Evolutionary conservation across 2,329 filamentous ascomycete genomes (phyloP), one percentile per base, ranked within the genome.

Genomic region (Calonectria multiphialidica): DNA sequence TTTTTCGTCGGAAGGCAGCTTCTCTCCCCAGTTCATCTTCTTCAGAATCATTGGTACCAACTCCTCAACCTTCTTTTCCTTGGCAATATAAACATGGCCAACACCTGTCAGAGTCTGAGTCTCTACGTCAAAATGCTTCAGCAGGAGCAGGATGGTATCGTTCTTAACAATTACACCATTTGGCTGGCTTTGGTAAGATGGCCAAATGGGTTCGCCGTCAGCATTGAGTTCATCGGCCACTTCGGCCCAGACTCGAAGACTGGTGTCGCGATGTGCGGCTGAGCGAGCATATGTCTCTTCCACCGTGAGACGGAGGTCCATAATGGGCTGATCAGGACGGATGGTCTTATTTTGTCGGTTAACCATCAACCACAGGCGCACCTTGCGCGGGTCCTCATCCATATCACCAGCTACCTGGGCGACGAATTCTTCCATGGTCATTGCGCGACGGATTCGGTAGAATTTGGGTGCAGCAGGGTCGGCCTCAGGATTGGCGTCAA

Each of bases 301-400:
- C 16, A 97, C 87, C 0, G 92, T 96, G 82, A 95, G 93, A 6
- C 93, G 89, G 2, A 91, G 85, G 80, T 98, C 95, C 81, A 91
- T 90, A 61, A 99, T 92, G 0, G 95, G 94, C 71, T 95, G 93
- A 81, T 99, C 97, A 0, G 97, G 97, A 21, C 97, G 92, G 44
- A 95, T 93, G 0, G 97, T 99, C 84, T 98, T 98, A 82, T 99
- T 99, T 83, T 99, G 97, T 13, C 97, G 93, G 81, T 98, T 98
- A 1, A 99, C 97, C 96, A 99, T 98, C 67, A 95, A 91, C 97
- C 97, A 99, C 21, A 98, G 90, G 25, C 97, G 91, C 28, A 98
- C 85, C 73, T 91, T 90, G 69, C 91, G 91, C 0, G 93, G 87
- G 53, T 96, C 92, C 62, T 93, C 84, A 0, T 87, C 88, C 62